These are phyloP conservation scores for Vitis hybrid DNA, from an alignment of 177 flowering plant genomes.

Conservation along the genomic window DNA sequence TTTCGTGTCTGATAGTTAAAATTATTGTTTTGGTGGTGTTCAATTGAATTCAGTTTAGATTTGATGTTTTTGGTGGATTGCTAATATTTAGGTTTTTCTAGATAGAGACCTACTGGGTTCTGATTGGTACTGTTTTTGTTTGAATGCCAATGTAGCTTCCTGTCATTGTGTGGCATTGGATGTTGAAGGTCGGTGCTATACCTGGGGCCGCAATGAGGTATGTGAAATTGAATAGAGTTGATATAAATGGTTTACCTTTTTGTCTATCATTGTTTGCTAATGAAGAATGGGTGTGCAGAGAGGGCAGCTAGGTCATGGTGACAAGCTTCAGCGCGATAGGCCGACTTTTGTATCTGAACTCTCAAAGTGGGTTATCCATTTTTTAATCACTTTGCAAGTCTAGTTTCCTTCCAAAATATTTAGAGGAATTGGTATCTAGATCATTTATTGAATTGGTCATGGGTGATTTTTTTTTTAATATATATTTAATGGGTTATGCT, in stretches of 20 bases:
- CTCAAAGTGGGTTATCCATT: slow-evolving; percentile 50
- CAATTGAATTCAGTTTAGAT: neutral
- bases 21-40: neutral
- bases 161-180: slow-evolving; percentile 98
- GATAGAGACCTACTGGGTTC: neutral
- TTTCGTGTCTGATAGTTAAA: too few species aligned
- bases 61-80: neutral
- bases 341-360: slow-evolving; percentile 89
- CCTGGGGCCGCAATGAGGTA: slow-evolving; percentile 98
- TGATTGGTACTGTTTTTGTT: slow-evolving; percentile 10
- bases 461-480: too few species aligned
- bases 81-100: neutral
- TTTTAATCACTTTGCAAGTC: neutral
- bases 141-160: slow-evolving; percentile 49
- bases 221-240: neutral
- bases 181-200: slow-evolving; percentile 92
- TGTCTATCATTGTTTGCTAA: neutral
- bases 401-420: neutral
- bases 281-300: slow-evolving; percentile 49
- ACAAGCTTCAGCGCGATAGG: slow-evolving; percentile 76
- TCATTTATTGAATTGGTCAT: too few species aligned
- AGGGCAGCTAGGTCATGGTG: slow-evolving; percentile 98
- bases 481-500: neutral
- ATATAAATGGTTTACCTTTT: neutral
- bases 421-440: neutral